Conservation (phyloP, 176 grass and related monocot species). For the Zea mays region Zm-B73-REFERENCE-NAM-5.0 NC_050102.1:174155001-174155500, state of each 20-base stretch:
- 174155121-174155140: conserved; percentile 72
- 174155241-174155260: conserved; percentile 1
- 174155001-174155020: conserved; percentile 8
- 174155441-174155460: neutral
- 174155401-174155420: conserved; percentile 5
- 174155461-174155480: neutral
- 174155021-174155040: conserved; percentile 28
- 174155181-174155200: conserved; percentile 65
- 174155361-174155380: neutral
- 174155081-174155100: conserved; percentile 84
- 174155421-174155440: neutral
- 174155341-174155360: neutral
- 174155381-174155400: conserved; percentile 7
- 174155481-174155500: neutral
- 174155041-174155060: conserved; percentile 24
- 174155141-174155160: conserved; percentile 40
- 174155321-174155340: conserved; percentile 10
- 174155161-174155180: conserved; percentile 58
- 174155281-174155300: neutral
- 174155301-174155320: neutral
- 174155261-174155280: conserved; percentile 27
- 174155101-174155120: conserved; percentile 74
- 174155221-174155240: conserved; percentile 60
- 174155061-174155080: conserved; percentile 85
- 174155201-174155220: conserved; percentile 73